Evolutionary conservation across 805 yeast species (phyloP).

Genomic region (Candida saitoana): DNA sequence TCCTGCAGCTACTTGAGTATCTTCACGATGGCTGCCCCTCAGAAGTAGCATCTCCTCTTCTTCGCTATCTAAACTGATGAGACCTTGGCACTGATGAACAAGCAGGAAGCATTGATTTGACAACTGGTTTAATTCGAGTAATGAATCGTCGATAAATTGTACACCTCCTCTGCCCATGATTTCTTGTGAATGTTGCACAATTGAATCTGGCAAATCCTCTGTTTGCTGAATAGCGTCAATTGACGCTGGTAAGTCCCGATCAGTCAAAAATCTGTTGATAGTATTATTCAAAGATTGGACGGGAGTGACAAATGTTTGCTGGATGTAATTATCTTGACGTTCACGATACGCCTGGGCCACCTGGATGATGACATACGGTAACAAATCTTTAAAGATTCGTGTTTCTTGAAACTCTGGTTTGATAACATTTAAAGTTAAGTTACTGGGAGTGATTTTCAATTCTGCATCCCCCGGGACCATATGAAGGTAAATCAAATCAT

Average conservation of each 20-base stretch:
- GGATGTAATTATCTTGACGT: conserved; percentile 53
- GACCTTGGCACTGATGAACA: conserved; percentile 43
- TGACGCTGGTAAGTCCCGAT: conserved; percentile 55
- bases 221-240: conserved; percentile 60
- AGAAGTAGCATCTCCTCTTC: conserved; percentile 53
- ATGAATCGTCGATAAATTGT: conserved; percentile 34
- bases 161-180: conserved; percentile 53
- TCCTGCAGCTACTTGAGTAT: conserved; percentile 43
- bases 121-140: conserved; percentile 43
- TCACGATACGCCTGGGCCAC: conserved; percentile 66
- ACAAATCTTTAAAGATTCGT: conserved; percentile 50
- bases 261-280: conserved; percentile 42
- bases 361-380: conserved; percentile 66
- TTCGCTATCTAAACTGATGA: conserved; percentile 45
- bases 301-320: conserved; percentile 43
- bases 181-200: conserved; percentile 53
- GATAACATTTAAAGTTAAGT: conserved; percentile 52
- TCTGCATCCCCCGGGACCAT: conserved; percentile 48
- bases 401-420: conserved; percentile 11
- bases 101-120: conserved; percentile 38
- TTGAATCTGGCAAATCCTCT: conserved; percentile 53
- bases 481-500: conserved; percentile 73
- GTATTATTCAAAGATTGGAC: conserved; percentile 43
- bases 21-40: conserved; percentile 47
- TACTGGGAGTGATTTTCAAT: conserved; percentile 43